Evolutionary conservation across 2,329 filamentous ascomycete species (phyloP).

Genomic region (Aspergillus hortae): DNA sequence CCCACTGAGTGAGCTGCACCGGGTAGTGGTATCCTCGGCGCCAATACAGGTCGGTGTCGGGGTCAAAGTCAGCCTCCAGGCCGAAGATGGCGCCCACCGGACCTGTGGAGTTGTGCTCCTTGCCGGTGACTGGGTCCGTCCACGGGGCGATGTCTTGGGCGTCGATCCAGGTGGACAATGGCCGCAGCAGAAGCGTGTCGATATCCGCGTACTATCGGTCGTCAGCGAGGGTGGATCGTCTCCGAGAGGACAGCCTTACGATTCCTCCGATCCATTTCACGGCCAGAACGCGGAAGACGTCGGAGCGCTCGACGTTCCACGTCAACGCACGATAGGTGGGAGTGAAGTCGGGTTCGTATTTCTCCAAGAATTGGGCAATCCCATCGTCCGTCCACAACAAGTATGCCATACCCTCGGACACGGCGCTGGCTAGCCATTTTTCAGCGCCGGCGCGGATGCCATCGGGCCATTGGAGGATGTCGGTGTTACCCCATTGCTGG

Average conservation of each 20-base stretch:
- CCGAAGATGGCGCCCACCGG: slow-evolving; percentile 26
- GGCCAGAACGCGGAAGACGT: slow-evolving; percentile 32
- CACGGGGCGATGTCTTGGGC: slow-evolving; percentile 23
- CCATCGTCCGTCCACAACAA: slow-evolving; percentile 34
- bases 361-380: slow-evolving; percentile 22
- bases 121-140: slow-evolving; percentile 22
- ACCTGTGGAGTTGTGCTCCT: slow-evolving; percentile 15
- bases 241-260: slow-evolving; percentile 2
- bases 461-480: slow-evolving; percentile 24
- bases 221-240: not conserved
- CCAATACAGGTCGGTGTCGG: slow-evolving; percentile 26
- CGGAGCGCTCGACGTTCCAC: slow-evolving; percentile 26
- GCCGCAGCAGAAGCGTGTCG: slow-evolving; percentile 27
- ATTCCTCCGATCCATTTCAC: slow-evolving; percentile 24
- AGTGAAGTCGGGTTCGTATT: slow-evolving; percentile 23
- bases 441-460: slow-evolving; percentile 23
- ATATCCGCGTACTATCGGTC: slow-evolving; percentile 28
- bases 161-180: slow-evolving; percentile 25
- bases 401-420: slow-evolving; percentile 26
- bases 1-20: slow-evolving; percentile 32
- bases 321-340: slow-evolving; percentile 19
- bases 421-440: slow-evolving; percentile 23
- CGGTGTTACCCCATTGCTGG: slow-evolving; percentile 30
- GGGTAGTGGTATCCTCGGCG: slow-evolving; percentile 33
- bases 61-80: slow-evolving; percentile 29